Conservation (phyloP, 1,284 basidiomycete genomes). For the Tausonia pullulans region DNA sequence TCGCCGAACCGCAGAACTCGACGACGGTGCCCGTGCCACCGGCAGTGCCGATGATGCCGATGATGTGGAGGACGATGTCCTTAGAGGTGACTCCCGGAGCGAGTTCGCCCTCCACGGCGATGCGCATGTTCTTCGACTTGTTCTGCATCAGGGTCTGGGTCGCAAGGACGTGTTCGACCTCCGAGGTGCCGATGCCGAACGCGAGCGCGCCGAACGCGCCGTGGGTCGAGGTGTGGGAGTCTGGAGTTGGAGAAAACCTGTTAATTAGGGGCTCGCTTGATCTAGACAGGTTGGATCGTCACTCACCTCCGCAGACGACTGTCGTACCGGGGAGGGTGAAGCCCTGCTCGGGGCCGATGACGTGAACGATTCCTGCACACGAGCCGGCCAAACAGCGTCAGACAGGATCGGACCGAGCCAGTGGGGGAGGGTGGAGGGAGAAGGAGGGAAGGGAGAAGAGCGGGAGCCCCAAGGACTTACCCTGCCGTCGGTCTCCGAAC, state of each 20-base stretch:
- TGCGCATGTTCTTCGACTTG: slow-evolving; percentile 93
- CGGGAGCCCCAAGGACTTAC: slow-evolving; percentile 33
- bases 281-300: neutral
- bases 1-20: slow-evolving; percentile 84
- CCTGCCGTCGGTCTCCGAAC: slow-evolving; percentile 79
- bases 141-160: slow-evolving; percentile 87
- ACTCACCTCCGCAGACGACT: slow-evolving; percentile 72
- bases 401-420: neutral
- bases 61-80: slow-evolving; percentile 89
- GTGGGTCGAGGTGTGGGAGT: slow-evolving; percentile 82
- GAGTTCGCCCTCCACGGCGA: slow-evolving; percentile 77
- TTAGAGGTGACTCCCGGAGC: slow-evolving; percentile 84
- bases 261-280: neutral
- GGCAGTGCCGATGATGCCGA: slow-evolving; percentile 86
- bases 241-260: slow-evolving; percentile 26
- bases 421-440: slow-evolving; percentile 9
- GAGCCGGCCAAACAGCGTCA: too few relatives aligned
- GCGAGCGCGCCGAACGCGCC: slow-evolving; percentile 93
- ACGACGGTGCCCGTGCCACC: slow-evolving; percentile 89
- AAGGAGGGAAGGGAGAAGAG: neutral
- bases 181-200: slow-evolving; percentile 92
- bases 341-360: slow-evolving; percentile 93
- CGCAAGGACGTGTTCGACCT: slow-evolving; percentile 93
- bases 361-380: slow-evolving; percentile 72
- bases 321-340: slow-evolving; percentile 93